These are phyloP conservation scores for Juncus effusus DNA, from an alignment of 176 grass and related monocot species.

Conservation along the genomic window DNA sequence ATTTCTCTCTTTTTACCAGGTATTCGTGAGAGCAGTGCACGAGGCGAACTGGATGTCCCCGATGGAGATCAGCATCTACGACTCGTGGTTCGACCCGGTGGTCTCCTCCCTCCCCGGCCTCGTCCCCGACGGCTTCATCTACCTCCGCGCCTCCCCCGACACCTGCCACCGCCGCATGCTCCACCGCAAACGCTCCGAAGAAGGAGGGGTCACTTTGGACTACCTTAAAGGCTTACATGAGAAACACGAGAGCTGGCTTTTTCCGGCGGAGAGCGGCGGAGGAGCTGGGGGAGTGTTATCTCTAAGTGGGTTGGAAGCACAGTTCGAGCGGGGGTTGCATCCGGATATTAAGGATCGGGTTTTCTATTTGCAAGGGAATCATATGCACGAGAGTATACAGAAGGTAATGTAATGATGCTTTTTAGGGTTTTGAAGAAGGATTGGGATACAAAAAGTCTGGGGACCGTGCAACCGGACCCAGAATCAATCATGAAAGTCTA, in stretches of 20 bases:
- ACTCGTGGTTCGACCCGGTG: conserved; percentile 97
- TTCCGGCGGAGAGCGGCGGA: conserved; percentile 42
- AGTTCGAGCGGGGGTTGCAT: conserved; percentile 54
- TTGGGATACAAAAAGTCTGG: no score
- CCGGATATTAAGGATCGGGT: conserved; percentile 75
- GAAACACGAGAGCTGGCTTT: conserved; percentile 95
- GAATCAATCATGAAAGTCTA: no score
- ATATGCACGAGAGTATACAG: conserved; percentile 88
- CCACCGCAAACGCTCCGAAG: conserved; percentile 75
- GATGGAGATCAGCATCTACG: conserved; percentile 98
- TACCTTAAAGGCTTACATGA: conserved; percentile 88
- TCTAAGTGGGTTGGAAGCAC: conserved; percentile 55
- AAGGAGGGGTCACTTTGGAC: conserved; percentile 79
- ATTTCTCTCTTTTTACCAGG: conserved; percentile 33
- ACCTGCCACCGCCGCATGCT: conserved; percentile 93
- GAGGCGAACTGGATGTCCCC: conserved; percentile 99
- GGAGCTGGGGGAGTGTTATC: conserved; percentile 50
- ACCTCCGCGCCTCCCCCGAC: conserved; percentile 84
- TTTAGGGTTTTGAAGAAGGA: neutral
- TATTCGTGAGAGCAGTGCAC: conserved; percentile 91
- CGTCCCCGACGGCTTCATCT: conserved; percentile 94
- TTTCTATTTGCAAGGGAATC: conserved; percentile 82
- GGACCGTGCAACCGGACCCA: no score
- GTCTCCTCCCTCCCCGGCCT: conserved; percentile 85
- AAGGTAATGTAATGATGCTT: conserved; percentile 39